Evolutionary conservation across 2,329 filamentous ascomycete genomes (phyloP), one percentile per base, ranked within the genome.

Genomic region (Paraphoma sp.): DNA sequence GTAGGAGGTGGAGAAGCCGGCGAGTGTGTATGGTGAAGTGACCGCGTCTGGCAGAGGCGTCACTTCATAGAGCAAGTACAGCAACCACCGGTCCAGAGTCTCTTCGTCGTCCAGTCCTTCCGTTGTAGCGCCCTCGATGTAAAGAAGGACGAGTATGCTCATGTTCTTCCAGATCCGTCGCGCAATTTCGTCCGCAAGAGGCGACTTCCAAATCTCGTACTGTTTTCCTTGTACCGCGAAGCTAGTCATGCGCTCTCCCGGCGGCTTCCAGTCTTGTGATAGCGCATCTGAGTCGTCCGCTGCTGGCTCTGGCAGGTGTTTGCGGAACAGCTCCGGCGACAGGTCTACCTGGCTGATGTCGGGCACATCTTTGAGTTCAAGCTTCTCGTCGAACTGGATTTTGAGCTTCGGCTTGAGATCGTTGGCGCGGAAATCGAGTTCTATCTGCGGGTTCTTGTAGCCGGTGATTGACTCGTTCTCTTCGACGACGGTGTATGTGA

Each of bases 401-500:
- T 88, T 83, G 31, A 97, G 75, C 65, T 91, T 86, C 0, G 93
- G 92, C 64, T 88, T 87, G 79, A 98, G 87, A 73, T 97, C 90
- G 73, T 89, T 86, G 40, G 86, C 84, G 33, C 84, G 83, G 65
- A 89, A 88, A 60, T 87, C 87, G 53, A 98, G 80, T 60, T 87
- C 86, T 71, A 98, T 89, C 62, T 87, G 87, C 53, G 97, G 84
- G 51, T 87, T 87, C 73, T 92, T 89, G 81, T 97, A 97, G 38
- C 94, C 94, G 68, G 96, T 93, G 62, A 98, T 94, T 30, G 84
- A 86, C 77, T 99, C 93, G 8, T 95, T 89, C n/a, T 98, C 90
- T 69, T 92, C 92, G 67, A 98, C 97, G 62, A 99, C 90, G 1
- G 92, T 82, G 76, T 98, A 97, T 16, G 94, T 97, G 75, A 93